Evolutionary conservation across 805 yeast species (phyloP).

Genomic region (Ogataea glucozyma): DNA sequence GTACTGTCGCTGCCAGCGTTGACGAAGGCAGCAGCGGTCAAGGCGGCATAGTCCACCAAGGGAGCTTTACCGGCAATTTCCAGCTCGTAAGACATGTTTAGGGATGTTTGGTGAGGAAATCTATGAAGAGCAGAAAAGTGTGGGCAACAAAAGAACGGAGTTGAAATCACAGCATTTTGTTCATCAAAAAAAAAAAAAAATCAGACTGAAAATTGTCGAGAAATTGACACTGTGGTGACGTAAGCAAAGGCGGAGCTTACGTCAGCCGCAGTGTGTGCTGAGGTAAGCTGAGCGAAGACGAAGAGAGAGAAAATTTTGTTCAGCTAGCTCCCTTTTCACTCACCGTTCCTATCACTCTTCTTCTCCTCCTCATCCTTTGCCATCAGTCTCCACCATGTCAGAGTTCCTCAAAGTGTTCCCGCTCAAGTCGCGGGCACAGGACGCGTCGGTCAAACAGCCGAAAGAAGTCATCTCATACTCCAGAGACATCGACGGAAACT

Average conservation of each 20-base stretch:
- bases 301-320: no score
- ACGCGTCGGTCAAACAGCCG: constrained; percentile 81
- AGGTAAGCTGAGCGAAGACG: no score
- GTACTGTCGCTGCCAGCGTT: constrained; percentile 53
- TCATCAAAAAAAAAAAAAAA: no score
- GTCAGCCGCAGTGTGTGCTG: no score
- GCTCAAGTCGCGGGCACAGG: constrained; percentile 50
- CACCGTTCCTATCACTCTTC: neutral
- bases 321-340: neutral
- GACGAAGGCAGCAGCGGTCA: constrained; percentile 76
- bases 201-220: no score
- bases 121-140: neutral
- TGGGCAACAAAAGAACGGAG: neutral
- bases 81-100: constrained; percentile 43
- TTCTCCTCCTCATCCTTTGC: neutral
- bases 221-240: no score
- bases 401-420: constrained; percentile 34
- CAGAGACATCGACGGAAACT: constrained; percentile 50
- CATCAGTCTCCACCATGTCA: constrained; percentile 7
- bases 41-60: constrained; percentile 71
- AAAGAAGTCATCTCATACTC: constrained; percentile 74
- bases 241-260: no score
- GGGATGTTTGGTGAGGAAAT: neutral
- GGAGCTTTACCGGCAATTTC: constrained; percentile 86
- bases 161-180: no score